Evolutionary conservation across 345 rosid genomes (phyloP), one percentile per base, ranked within the genome.

Genomic region (Aegle marmelos): DNA sequence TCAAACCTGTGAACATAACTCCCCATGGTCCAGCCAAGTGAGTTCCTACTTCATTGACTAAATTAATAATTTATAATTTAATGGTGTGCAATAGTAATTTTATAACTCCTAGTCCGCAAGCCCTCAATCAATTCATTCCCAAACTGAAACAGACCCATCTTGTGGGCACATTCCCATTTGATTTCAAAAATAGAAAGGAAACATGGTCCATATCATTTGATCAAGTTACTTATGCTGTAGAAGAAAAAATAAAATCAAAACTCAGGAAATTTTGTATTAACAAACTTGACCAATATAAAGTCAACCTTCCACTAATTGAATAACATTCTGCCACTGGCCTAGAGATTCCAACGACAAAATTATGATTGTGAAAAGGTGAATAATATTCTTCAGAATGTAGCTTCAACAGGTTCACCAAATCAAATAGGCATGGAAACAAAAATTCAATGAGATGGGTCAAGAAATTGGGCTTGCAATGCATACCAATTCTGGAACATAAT

Each of bases 401-500:
- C 17, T 63, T 27, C 45, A 30, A 74, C 10, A 30, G 30, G 60
- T 68, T 48, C 25, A 10, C 22, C 75, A 54, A 62, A 75, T 69
- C 72, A 76, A 63, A 58, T 14, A 25, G 33, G 60, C 10, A 72
- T 10, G 60, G 50, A 65, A 68, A 27, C 48, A 34, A 45, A 48
- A 36, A 67, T 45, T 50, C n/a, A 73, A 59, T 39, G 7, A 59
- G 36, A 39, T 62, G 67, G 60, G 34, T 50, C 25, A 53, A 63
- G 45, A 79, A 17, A 30, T 14, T 16, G 36, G 68, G 76, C 28
- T 33, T 8, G 70, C 70, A 69, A 10, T 54, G 84, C 78, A n/a
- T 85, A 92, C 97, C 94, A 92, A 79, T 78, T 92, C 97, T 16
- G 97, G 92, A 19, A 88, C 90, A 85, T 90, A 92, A 14, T 92